Evolutionary conservation across 2,329 filamentous ascomycete species (phyloP), one percentile per base, ranked within the genome.

Genomic region (Calcarisporium arbuscula): DNA sequence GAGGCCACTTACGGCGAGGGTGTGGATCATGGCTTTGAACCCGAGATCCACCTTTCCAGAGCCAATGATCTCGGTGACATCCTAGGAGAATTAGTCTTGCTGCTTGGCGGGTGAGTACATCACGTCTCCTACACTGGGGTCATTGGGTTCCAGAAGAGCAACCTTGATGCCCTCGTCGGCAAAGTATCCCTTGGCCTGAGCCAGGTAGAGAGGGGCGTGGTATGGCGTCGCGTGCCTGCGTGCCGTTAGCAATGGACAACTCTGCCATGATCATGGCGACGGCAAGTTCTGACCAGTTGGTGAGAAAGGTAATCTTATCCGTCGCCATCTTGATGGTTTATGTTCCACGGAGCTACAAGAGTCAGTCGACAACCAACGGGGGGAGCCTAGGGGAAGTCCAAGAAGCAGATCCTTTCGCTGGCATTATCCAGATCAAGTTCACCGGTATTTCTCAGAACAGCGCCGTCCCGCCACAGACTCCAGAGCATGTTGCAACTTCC

Each of bases 351-450:
- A 53, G 57, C 67, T 77, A 54, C 50, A 45, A 42, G 47, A 53
- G 66, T 77, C 58, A 77, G 69, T 66, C 55, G 44, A 33, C 53
- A 56, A 50, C 54, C 48, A 48, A 46, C 43, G 41, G 49, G 53
- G 50, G 34, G 30, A 30, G n/a, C n/a, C n/a, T n/a, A 16, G 38
- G 39, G 53, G 58, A 57, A 58, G 44, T 51, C 64, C 70, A 77
- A 77, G 75, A 81, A 82, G 82, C 82, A 85, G 80, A 76, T 85
- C 77, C 82, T 85, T 85, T 80, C 82, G 82, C 82, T 84, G 80
- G 80, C 72, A 84, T 85, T 84, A 81, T 80, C 77, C 79, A 83
- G 80, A 83, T 85, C 81, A 85, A 85, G 81, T 86, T 85, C 72
- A 67, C 67, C 79, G 80, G 80, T 84, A 80, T 82, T 74, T 84